These are phyloP conservation scores for Beauveria sp. DNA, from an alignment of 2,329 filamentous ascomycete genomes.

Conservation along the genomic window DNA sequence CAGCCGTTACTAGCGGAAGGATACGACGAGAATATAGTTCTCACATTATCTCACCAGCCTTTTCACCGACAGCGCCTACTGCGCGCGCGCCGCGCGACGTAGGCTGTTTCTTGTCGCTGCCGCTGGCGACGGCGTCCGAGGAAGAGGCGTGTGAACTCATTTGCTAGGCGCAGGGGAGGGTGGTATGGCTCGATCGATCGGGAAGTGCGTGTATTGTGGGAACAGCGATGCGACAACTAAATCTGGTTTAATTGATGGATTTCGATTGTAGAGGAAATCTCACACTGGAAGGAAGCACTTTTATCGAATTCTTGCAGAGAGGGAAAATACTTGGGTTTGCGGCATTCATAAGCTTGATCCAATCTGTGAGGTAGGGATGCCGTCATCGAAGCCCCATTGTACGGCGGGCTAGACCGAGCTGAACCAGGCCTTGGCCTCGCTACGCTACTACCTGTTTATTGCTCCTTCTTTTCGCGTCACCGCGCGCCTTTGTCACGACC, in stretches of 20 bases:
- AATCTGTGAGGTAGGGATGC: not conserved
- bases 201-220: not conserved
- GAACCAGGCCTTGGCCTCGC: not conserved
- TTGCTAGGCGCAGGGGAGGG: not conserved
- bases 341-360: not conserved
- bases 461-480: no score
- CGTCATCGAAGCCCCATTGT: slow-evolving; percentile 6
- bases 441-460: no score
- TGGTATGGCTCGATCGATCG: not conserved
- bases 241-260: not conserved
- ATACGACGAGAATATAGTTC: not conserved
- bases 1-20: not conserved
- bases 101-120: slow-evolving; percentile 1
- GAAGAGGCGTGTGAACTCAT: slow-evolving; percentile 2
- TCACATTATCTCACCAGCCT: slow-evolving; percentile 10
- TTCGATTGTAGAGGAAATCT: no score
- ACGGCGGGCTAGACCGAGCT: not conserved
- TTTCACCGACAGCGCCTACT: slow-evolving; percentile 7
- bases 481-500: no score
- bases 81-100: slow-evolving; percentile 7
- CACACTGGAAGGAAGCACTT: no score
- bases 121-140: slow-evolving; percentile 2
- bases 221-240: not conserved
- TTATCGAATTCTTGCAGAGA: not conserved
- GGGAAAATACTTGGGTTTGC: not conserved